phyloP scores from a whole-genome alignment of 2,329 filamentous ascomycete genomes.

The Fusarium chlamydosporum region DNA sequence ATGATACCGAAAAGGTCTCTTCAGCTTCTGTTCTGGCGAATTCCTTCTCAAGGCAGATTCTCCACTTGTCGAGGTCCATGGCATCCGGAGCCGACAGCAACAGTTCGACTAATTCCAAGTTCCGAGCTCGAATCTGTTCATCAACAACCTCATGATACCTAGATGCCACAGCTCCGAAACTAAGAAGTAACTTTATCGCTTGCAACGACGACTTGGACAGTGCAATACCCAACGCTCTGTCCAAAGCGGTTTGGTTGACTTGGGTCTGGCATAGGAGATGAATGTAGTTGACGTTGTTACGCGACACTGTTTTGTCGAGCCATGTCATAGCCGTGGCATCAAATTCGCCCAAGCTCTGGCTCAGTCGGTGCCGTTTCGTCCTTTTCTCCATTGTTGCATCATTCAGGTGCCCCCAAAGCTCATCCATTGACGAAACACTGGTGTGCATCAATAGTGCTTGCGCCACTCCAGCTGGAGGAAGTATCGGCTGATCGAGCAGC shows the following conservation, averaged over 20 bases:
- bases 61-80: neutral
- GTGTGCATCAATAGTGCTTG: conserved; percentile 19
- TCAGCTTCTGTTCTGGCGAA: neutral
- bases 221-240: conserved; percentile 23
- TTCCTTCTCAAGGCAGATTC: conserved; percentile 10
- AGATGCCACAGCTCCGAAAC: conserved; percentile 20
- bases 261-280: conserved; percentile 25
- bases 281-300: conserved; percentile 24
- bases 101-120: neutral
- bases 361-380: conserved; percentile 23
- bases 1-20: neutral
- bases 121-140: neutral
- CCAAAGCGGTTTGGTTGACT: conserved; percentile 4
- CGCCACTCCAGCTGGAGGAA: conserved; percentile 23
- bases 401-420: conserved; percentile 30
- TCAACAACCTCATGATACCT: neutral
- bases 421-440: conserved; percentile 2
- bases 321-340: neutral
- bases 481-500: neutral
- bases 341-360: neutral
- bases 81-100: conserved; percentile 14
- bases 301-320: conserved; percentile 8
- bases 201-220: conserved; percentile 1
- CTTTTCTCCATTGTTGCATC: conserved; percentile 28
- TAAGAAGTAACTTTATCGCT: conserved; percentile 10